Base-by-base conservation (phyloP, 495 filamentous ascomycete species). In the Amorphotheca resinae region DNA sequence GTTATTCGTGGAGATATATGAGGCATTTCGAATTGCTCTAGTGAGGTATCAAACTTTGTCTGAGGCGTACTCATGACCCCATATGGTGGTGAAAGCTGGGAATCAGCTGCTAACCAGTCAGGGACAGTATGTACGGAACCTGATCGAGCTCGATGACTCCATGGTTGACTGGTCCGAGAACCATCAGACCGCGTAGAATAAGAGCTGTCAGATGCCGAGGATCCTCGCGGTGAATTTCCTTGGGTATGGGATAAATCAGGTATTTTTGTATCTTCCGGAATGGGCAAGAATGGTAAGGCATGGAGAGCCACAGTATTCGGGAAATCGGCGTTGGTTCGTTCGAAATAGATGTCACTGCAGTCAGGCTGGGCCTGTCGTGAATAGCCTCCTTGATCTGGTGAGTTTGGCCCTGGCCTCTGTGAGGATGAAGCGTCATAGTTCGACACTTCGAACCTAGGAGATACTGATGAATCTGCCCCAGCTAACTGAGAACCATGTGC, bases 191-290 rank as follows among this genome's bases (percentile, higher is more conserved):
- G 66, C 1, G 65, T 67, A 16, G 67, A 72, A 48, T 63, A 68
- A 21, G 55, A 63, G 51, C 70, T 73, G 31, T 67, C 65, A 20
- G 70, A 69, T 18, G 67, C 67, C 6, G 70, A 69, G 25, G 68
- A 70, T 2, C 64, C 55, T 60, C 62, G 67, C 14, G 65, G 61
- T 2, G 68, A 71, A 25, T 54, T 59, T n/a, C 65, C 62, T 30
- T 61, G 59, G 26, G 53, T 51, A 30, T 56, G 51, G 8, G 49
- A 50, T n/a, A 50, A 26, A 22, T 41, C 39, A 20, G 49, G 46
- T 16, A 39, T 33, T 22, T 39, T 46, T 9, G 39, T 25, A 18
- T 55, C 52, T 21, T 49, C 49, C 0, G 52, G 48, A 9, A 55
- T 51, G 22, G 41, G 41, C 4, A 55, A 20, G 18, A 52, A 35